Evolutionary conservation across 345 rosid genomes (phyloP).

Genomic region (Bretschneidera sinensis): DNA sequence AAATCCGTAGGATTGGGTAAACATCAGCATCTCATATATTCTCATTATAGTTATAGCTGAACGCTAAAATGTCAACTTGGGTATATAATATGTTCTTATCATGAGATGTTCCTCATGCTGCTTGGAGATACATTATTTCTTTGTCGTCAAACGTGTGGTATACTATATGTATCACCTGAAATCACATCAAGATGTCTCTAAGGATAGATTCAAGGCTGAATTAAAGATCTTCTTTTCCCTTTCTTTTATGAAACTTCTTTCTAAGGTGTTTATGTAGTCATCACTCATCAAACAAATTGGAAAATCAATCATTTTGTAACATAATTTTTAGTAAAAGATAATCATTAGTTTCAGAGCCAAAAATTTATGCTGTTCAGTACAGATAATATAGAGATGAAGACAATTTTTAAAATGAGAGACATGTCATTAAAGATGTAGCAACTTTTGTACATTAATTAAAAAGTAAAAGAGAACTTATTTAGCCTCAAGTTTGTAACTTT

Average conservation of each 20-base stretch:
- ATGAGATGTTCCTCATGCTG: not conserved
- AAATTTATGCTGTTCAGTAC: not conserved
- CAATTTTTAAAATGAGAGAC: not conserved
- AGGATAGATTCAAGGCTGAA: no score
- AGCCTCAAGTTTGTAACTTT: not conserved
- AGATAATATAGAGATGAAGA: not conserved
- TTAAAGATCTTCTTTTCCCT: no score
- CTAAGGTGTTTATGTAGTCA: no score
- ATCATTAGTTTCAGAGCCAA: no score
- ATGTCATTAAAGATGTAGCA: not conserved
- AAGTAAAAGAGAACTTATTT: not conserved
- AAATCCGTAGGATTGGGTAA: no score
- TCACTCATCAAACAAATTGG: no score
- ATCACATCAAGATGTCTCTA: no score
- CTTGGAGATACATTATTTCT: not conserved
- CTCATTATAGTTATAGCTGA: not conserved
- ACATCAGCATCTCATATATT: not conserved
- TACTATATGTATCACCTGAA: no score
- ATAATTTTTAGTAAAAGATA: no score
- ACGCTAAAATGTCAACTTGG: not conserved
- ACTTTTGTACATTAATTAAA: not conserved
- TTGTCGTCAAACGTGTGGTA: not conserved
- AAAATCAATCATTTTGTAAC: no score
- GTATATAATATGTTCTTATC: not conserved
- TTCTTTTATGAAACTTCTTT: no score